phyloP scores from a whole-genome alignment of 257 asterid genomes.

The Scutellaria baicalensis region DNA sequence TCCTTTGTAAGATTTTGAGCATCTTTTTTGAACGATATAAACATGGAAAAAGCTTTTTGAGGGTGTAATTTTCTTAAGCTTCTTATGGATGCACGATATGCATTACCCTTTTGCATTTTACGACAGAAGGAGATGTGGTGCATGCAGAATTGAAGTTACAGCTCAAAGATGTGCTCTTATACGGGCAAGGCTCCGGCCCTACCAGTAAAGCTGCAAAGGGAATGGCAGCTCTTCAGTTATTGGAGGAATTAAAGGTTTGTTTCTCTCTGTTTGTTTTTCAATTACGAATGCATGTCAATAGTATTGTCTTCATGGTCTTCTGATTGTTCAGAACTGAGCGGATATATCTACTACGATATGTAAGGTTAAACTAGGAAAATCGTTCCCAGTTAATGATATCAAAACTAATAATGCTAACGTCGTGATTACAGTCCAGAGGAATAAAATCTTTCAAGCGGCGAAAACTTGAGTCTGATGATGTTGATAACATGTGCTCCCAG shows the following conservation, averaged over 20 bases:
- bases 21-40: too few species aligned
- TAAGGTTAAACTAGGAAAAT: too few species aligned
- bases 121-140: conserved; percentile 36
- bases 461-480: conserved; percentile 25
- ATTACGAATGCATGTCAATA: too few species aligned
- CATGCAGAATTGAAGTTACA: conserved; percentile 58
- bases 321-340: neutral
- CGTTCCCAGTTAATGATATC: too few species aligned
- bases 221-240: conserved; percentile 65
- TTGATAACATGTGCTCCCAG: conserved; percentile 2
- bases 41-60: too few species aligned
- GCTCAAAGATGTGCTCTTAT: conserved; percentile 54
- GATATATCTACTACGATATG: too few species aligned
- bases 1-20: too few species aligned
- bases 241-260: conserved; percentile 84
- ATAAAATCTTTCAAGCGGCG: conserved; percentile 44
- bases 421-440: conserved; percentile 50
- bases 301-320: neutral
- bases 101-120: conserved; percentile 7
- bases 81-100: neutral
- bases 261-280: neutral
- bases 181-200: conserved; percentile 53
- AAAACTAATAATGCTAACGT: neutral
- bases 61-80: too few species aligned
- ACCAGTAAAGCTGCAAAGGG: conserved; percentile 68